Conservation (phyloP, 805 yeast species). For the Cyberlindnera suaveolens region DNA sequence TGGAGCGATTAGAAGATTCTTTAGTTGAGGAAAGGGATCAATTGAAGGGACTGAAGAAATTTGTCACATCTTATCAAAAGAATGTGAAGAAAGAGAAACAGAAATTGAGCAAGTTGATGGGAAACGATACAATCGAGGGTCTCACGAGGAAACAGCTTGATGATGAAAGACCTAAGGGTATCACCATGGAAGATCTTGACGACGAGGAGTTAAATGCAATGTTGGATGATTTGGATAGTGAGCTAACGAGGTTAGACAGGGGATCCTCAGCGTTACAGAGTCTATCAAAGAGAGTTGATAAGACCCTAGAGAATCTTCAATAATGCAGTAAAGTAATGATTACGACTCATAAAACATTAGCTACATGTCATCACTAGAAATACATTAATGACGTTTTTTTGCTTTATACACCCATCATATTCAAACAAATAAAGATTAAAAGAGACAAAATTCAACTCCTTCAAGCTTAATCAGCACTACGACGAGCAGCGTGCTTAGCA, state of each 20-base stretch:
- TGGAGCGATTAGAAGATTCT: constrained; percentile 10
- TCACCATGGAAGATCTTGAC: background rate
- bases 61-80: constrained; percentile 9
- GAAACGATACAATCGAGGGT: constrained; percentile 1
- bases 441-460: background rate
- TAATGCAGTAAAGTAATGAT: background rate
- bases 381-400: constrained; percentile 8
- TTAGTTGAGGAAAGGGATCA: constrained; percentile 7
- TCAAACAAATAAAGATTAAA: background rate
- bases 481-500: constrained; percentile 88
- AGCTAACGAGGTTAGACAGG: constrained; percentile 9
- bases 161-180: constrained; percentile 1
- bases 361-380: background rate
- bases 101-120: constrained; percentile 7
- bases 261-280: constrained; percentile 9
- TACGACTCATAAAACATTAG: background rate
- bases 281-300: constrained; percentile 9
- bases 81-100: constrained; percentile 9
- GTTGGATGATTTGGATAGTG: constrained; percentile 10
- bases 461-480: constrained; percentile 67
- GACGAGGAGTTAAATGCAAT: constrained; percentile 6
- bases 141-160: constrained; percentile 3
- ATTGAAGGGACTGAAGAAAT: constrained; percentile 6
- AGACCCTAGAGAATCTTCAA: constrained; percentile 1
- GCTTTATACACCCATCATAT: constrained; percentile 6